These are phyloP conservation scores for Wickerhamiella azymoides DNA, from an alignment of 805 yeast genomes.

Conservation along the genomic window DNA sequence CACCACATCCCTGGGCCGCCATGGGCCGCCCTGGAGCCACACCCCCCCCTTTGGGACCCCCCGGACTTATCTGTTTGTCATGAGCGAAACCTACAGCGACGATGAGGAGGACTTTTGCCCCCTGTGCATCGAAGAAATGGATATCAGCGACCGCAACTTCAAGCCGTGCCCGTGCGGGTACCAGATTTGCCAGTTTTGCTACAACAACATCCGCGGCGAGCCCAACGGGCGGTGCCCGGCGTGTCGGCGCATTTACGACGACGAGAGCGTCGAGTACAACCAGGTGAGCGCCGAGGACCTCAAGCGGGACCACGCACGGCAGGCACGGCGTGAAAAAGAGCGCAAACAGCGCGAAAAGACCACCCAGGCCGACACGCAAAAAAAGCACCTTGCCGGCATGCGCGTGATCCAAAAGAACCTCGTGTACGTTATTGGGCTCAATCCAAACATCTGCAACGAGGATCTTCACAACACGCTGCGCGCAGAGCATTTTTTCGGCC, in stretches of 20 bases:
- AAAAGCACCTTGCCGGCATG: slow-evolving; percentile 88
- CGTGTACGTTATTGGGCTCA: slow-evolving; percentile 90
- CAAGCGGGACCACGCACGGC: slow-evolving; percentile 67
- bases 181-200: slow-evolving; percentile 96
- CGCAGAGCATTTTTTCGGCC: slow-evolving; percentile 94
- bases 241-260: slow-evolving; percentile 88
- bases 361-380: slow-evolving; percentile 23
- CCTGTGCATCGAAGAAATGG: slow-evolving; percentile 95
- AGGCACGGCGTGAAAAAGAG: slow-evolving; percentile 61
- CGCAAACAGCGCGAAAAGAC: slow-evolving; percentile 71
- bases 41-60: no score
- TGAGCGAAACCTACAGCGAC: slow-evolving; percentile 27
- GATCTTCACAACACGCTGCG: slow-evolving; percentile 69
- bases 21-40: no score
- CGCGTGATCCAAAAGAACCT: slow-evolving; percentile 96
- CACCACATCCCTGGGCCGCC: no score
- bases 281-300: slow-evolving; percentile 75
- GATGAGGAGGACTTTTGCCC: slow-evolving; percentile 79
- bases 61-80: neutral
- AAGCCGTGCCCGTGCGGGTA: slow-evolving; percentile 99
- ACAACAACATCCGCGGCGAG: slow-evolving; percentile 87
- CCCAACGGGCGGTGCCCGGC: slow-evolving; percentile 98
- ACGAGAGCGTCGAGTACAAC: slow-evolving; percentile 79
- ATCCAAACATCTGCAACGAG: slow-evolving; percentile 75
- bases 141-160: slow-evolving; percentile 86